Base-by-base conservation (phyloP, 2,329 filamentous ascomycete genomes). In the Penicillium sp. region DNA sequence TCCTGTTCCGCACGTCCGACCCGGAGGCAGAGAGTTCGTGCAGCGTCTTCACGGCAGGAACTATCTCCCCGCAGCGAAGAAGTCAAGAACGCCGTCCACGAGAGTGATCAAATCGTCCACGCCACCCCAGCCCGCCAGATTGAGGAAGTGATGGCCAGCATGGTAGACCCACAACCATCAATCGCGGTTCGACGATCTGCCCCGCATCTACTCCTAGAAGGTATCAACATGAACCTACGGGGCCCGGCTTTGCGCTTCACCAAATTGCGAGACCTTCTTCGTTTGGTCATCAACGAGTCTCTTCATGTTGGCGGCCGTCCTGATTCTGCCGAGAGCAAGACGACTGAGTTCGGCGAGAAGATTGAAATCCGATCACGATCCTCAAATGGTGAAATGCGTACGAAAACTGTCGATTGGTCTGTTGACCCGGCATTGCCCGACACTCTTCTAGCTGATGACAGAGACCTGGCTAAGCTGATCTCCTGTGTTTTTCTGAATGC, bases 401-500 rank as follows among this genome's bases (percentile, higher is more conserved):
- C 70, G 19, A 79, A 79, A 57, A 73, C 68, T 21, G 79, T 81
- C 31, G 72, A 79, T 52, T 81, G 78, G 79, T 76, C 72, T 42
- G 78, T 81, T n/a, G 75, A 79, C 47, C 63, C 72, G 19, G 72
- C 72, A 26, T 72, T 81, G n/a, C 79, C 79, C 3, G 78, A 81
- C 35, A 74, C 72, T 4, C 64, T 81, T 29, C 73, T 77, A 46
- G 78, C 86, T 45, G 85, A 88, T 65, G 85, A 88, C 67, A 81
- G 84, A 63, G 85, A 88, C 58, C 72, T 88, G 35, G 81, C 82
- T 45, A 88, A 88, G 66, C 74, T 87, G 64, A 81, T 88, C 2
- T 87, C 84, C 3, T 87, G 84, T 60, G 81, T 88, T 3, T 82
- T 86, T 43, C 66, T 87, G 29, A 90, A 90, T 68, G 87, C 87